phyloP scores from a whole-genome alignment of 805 yeast species.

The Maudiozyma barnettii region DNA sequence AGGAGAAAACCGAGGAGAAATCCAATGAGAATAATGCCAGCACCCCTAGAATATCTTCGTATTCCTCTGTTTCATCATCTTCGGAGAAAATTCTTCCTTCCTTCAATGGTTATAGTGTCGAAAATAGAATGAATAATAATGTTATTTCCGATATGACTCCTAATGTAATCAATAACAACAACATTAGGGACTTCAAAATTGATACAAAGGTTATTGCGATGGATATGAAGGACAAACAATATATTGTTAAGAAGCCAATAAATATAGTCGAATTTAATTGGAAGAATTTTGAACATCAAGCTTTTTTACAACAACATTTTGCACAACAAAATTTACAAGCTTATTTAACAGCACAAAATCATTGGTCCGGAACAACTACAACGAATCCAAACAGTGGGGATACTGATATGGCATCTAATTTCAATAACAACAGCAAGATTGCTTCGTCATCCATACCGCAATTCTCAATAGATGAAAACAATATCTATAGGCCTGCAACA shows the following conservation, averaged over 20 bases:
- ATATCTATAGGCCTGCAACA: background rate
- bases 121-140: no score
- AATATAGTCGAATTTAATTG: conserved; percentile 28
- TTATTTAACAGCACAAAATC: conserved; percentile 20
- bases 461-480: background rate
- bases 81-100: background rate
- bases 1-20: conserved; percentile 6
- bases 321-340: conserved; percentile 30
- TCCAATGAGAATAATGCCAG: background rate
- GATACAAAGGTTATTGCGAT: background rate
- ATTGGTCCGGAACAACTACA: background rate
- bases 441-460: background rate
- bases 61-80: background rate
- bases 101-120: background rate
- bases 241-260: conserved; percentile 27
- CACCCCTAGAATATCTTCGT: background rate
- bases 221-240: conserved; percentile 9
- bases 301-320: conserved; percentile 27
- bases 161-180: background rate
- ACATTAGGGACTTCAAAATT: background rate
- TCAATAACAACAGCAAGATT: background rate
- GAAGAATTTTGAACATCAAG: conserved; percentile 29
- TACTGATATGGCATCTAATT: background rate
- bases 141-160: no score
- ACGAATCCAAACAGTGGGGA: no score